Evolutionary conservation across 179 eudicot species (phyloP).

Genomic region (Pouteria campechiana): DNA sequence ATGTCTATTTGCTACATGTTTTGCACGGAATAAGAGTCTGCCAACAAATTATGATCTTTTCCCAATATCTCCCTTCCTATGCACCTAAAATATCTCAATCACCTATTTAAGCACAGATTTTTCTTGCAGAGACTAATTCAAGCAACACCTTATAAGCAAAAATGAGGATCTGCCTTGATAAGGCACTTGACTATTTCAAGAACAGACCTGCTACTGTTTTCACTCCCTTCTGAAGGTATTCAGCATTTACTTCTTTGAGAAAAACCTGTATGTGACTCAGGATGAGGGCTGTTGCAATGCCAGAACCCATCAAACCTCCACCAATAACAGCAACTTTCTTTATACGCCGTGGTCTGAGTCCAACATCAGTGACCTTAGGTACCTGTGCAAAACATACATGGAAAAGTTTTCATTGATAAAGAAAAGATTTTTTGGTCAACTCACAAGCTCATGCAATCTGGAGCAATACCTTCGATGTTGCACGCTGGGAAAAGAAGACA

Average conservation of each 20-base stretch:
- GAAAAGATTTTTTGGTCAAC: neutral
- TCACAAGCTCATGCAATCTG: neutral
- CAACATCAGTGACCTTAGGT: conserved; percentile 84
- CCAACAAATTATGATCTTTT: no score
- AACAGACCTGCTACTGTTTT: conserved; percentile 57
- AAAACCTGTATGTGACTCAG: conserved; percentile 57
- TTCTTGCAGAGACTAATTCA: no score
- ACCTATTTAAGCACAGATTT: no score
- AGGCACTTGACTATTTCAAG: no score
- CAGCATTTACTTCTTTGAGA: conserved; percentile 76
- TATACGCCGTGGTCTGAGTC: conserved; percentile 64
- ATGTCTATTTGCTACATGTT: no score
- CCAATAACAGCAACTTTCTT: conserved; percentile 90
- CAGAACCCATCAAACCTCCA: conserved; percentile 98
- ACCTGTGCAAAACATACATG: conserved; percentile 37
- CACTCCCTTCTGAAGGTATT: conserved; percentile 64
- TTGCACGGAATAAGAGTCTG: no score
- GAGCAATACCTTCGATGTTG: conserved; percentile 61
- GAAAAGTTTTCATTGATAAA: neutral
- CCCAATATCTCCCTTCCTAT: no score
- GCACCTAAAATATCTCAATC: no score
- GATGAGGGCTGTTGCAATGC: conserved; percentile 83
- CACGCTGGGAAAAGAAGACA: conserved; percentile 72
- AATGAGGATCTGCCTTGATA: no score
- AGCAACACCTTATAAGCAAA: no score